These are phyloP conservation scores for Setaria viridis DNA, from an alignment of 202 grass and related monocot genomes.

Conservation along the genomic window DNA sequence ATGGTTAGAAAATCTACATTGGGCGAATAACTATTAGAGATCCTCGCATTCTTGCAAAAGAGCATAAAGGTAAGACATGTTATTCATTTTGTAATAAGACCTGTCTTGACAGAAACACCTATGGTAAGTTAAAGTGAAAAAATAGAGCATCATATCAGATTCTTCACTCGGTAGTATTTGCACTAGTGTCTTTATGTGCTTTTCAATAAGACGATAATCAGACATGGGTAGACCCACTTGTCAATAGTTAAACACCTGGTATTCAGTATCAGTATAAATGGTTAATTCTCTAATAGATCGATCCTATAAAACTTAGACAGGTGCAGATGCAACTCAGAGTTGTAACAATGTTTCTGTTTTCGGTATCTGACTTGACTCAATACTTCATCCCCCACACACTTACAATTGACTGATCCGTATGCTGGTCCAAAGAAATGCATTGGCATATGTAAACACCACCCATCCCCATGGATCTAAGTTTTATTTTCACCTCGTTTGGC, in stretches of 20 bases:
- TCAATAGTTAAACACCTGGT: not conserved
- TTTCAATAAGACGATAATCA: not conserved
- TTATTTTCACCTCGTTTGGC: not conserved
- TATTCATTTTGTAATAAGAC: not conserved
- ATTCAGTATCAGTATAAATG: no score
- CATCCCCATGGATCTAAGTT: not conserved
- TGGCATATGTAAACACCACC: not conserved
- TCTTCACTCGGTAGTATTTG: not conserved
- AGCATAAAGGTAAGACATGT: not conserved
- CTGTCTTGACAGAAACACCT: not conserved
- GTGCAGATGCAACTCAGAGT: not conserved
- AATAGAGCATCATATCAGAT: not conserved
- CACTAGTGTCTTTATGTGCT: not conserved
- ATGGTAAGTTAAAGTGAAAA: not conserved
- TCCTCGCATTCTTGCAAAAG: not conserved
- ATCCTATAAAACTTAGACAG: not conserved
- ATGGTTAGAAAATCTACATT: slow-evolving; percentile 10
- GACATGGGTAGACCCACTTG: not conserved
- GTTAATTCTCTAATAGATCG: no score
- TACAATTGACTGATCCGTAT: not conserved
- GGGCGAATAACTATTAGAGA: not conserved
- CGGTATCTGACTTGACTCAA: not conserved
- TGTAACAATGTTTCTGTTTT: not conserved
- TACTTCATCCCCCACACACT: not conserved
- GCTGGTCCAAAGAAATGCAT: not conserved